These are phyloP conservation scores for Cynanchum wilfordii DNA, from an alignment of 257 asterid species.

Conservation along the genomic window DNA sequence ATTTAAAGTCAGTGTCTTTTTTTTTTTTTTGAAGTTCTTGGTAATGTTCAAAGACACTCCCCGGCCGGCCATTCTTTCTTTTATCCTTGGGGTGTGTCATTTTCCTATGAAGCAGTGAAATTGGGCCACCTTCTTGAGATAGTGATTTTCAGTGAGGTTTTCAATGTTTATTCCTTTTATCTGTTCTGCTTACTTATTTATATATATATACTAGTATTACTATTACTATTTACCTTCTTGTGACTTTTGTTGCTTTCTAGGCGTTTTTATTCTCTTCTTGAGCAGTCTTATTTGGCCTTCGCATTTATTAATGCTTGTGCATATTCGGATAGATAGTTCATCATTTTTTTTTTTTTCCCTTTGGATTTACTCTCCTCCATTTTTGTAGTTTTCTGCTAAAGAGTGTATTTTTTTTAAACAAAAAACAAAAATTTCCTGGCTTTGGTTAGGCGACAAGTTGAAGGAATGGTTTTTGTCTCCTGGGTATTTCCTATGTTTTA, in stretches of 20 bases:
- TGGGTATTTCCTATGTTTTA: conserved; percentile 64
- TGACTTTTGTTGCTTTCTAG: conserved; percentile 80
- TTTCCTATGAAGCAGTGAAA: conserved; percentile 51
- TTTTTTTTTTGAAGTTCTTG: not conserved
- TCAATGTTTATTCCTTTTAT: conserved; percentile 87
- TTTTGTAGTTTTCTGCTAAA: conserved; percentile 43
- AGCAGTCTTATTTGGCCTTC: conserved; percentile 81
- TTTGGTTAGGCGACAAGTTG: conserved; percentile 73
- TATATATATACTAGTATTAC: too few species aligned
- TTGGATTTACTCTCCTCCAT: conserved; percentile 57
- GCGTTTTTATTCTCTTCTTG: conserved; percentile 80
- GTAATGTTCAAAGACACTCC: conserved; percentile 2
- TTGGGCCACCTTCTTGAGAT: conserved; percentile 38
- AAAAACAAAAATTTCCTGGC: too few species aligned
- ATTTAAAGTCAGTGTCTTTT: not conserved
- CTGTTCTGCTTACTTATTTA: conserved; percentile 34
- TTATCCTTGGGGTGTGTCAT: conserved; percentile 39
- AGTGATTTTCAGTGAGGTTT: conserved; percentile 54
- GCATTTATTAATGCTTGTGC: conserved; percentile 50
- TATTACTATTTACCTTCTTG: conserved; percentile 6
- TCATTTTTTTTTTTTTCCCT: conserved; percentile 29
- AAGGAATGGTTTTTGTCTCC: conserved; percentile 56
- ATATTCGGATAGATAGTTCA: conserved; percentile 27
- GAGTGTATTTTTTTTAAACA: not conserved
- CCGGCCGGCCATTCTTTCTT: not conserved